These are phyloP conservation scores for Cladophialophora bantiana DNA, from an alignment of 2,329 filamentous ascomycete species.

Conservation along the genomic window DNA sequence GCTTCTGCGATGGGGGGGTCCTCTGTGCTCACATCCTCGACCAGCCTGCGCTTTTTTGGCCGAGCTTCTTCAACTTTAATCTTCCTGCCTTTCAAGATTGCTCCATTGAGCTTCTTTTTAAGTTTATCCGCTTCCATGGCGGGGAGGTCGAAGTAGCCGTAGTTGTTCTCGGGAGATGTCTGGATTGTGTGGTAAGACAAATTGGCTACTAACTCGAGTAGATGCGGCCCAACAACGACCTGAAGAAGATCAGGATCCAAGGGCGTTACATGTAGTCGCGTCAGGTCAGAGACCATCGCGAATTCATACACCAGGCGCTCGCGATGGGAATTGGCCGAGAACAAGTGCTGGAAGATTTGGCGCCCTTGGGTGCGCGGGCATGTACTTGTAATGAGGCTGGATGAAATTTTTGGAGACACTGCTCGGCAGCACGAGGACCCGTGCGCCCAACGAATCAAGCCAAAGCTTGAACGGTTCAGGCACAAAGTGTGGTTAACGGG, in stretches of 20 bases:
- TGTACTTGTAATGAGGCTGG: conserved; percentile 3
- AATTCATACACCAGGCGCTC: conserved; percentile 11
- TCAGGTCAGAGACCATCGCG: conserved; percentile 47
- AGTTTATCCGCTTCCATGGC: conserved; percentile 84
- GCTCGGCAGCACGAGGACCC: background rate
- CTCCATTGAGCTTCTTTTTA: conserved; percentile 87
- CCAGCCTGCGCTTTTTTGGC: conserved; percentile 63
- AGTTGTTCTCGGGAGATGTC: conserved; percentile 88
- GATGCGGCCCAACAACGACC: conserved; percentile 72
- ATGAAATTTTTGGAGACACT: background rate
- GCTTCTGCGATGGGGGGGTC: conserved; percentile 44
- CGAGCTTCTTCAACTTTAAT: conserved; percentile 83
- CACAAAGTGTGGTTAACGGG: background rate
- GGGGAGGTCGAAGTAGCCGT: conserved; percentile 88
- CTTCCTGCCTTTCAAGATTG: conserved; percentile 82
- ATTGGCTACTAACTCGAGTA: conserved; percentile 72
- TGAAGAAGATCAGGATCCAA: conserved; percentile 75
- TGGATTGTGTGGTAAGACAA: conserved; percentile 87
- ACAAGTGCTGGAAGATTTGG: conserved; percentile 9
- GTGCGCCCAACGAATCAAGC: conserved; percentile 1
- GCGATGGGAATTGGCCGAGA: conserved; percentile 1
- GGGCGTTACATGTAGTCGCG: conserved; percentile 85
- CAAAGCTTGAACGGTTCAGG: conserved; percentile 11
- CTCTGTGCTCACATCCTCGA: conserved; percentile 48
- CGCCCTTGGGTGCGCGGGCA: background rate